Percentiles rank a stretch among this genome's conserved stretches.
These are phyloP conservation scores for Globisporangium apiculatum DNA, from an alignment of 352 stramenopile species.

Conservation along the genomic window DNA sequence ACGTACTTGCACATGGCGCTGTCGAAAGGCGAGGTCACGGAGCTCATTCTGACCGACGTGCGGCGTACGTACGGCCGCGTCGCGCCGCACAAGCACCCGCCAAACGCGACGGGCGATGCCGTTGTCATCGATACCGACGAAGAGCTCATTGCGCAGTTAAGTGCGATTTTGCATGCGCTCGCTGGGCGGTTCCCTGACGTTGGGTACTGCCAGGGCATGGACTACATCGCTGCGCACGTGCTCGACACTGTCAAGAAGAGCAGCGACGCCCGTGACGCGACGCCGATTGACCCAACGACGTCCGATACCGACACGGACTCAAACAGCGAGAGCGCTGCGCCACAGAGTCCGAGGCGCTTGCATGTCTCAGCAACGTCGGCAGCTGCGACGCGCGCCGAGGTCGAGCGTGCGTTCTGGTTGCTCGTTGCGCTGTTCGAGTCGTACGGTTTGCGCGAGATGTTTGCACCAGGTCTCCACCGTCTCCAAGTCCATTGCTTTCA, in stretches of 20 bases:
- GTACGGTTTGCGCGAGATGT: constrained; percentile 77
- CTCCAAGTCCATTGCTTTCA: constrained; percentile 82
- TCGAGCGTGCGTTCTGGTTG: constrained; percentile 77
- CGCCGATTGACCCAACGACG: background rate
- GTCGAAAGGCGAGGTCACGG: constrained; percentile 77
- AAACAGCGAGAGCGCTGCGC: constrained; percentile 8
- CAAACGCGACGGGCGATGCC: constrained; percentile 40
- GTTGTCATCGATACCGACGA: constrained; percentile 46
- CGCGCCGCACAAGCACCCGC: constrained; percentile 61
- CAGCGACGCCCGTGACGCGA: constrained; percentile 27
- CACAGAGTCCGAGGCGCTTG: constrained; percentile 13
- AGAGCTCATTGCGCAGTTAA: constrained; percentile 69
- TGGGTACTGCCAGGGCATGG: constrained; percentile 86
- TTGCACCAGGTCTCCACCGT: constrained; percentile 57
- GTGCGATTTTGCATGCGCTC: constrained; percentile 73
- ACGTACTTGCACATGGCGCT: constrained; percentile 81
- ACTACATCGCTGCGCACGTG: constrained; percentile 81
- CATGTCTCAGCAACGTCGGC: constrained; percentile 10
- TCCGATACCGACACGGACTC: constrained; percentile 6
- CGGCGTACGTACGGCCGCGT: constrained; percentile 78
- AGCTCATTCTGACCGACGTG: constrained; percentile 81
- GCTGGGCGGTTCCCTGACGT: constrained; percentile 74
- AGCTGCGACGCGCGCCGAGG: constrained; percentile 37
- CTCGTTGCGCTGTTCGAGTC: constrained; percentile 75
- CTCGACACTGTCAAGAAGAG: constrained; percentile 79